Evolutionary conservation across 805 yeast genomes (phyloP), one percentile per base, ranked within the genome.

Genomic region (Starmerella bombicola): DNA sequence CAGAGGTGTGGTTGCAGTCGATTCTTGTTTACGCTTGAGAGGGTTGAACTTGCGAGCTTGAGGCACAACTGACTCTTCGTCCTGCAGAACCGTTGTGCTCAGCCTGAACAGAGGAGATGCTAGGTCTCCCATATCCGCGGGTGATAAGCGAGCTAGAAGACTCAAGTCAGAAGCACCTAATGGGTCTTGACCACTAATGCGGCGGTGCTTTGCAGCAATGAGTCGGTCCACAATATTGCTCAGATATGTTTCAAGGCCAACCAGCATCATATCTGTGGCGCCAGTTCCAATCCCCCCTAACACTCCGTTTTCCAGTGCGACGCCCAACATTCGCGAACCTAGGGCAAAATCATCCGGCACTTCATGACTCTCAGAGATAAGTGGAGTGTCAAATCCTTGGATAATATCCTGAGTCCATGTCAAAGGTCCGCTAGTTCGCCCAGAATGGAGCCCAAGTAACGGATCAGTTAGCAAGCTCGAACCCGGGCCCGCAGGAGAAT

Each of bases 401-500:
- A 79, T 70, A 15, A 91, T 82, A 55, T 91, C 97, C 58, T 86
- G 95, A 18, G 93, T 83, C 88, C 95, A 85, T 51, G 79, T 79
- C 37, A 51, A 34, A 16, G 57, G 56, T 13, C 55, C 55, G 30
- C 51, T 46, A 18, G 40, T 40, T 17, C 46, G 48, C 8, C 54
- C 55, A 5, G 64, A 57, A 42, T 56, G 59, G 33, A 52, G 46
- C 18, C 33, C 37, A 23, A 33, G 39, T 17, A 38, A 15, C 23
- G 49, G 51, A 18, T 47, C 51, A n/a, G 35, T 32, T 12, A 47
- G 21, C 15, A 47, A 32, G 16, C 35, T 19, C 6, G 18, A 16
- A 24, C 35, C 24, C 5, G 33, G 28, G 17, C 17, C 30, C 3
- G 41, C 8, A 31, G 20, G 22, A 13, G 21, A 7, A 5, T 7